These are phyloP conservation scores for Colletotrichum shisoi DNA, from an alignment of 2,329 filamentous ascomycete genomes.

Conservation along the genomic window DNA sequence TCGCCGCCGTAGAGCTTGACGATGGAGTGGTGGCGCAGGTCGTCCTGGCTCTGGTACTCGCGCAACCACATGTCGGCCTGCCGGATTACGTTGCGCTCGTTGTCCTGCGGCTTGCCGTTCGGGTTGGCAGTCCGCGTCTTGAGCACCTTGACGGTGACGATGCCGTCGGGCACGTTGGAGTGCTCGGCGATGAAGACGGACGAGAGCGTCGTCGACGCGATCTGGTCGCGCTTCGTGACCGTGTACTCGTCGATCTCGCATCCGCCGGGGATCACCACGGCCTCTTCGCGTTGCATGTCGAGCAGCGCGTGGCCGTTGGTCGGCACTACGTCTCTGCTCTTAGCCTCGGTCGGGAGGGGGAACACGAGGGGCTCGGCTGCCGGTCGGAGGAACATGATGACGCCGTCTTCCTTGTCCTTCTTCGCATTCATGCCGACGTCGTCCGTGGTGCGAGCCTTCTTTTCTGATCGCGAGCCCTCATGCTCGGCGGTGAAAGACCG, in stretches of 20 bases:
- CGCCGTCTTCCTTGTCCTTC: constrained; percentile 54
- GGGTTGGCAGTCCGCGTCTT: constrained; percentile 58
- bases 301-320: constrained; percentile 60
- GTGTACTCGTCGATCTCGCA: constrained; percentile 63
- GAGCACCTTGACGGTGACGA: constrained; percentile 68
- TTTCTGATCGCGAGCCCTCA: constrained; percentile 51
- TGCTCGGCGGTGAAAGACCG: constrained; percentile 58
- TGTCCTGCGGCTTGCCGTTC: constrained; percentile 57
- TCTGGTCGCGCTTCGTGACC: constrained; percentile 64
- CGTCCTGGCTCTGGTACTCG: constrained; percentile 64
- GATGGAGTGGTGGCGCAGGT: constrained; percentile 64
- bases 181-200: constrained; percentile 65
- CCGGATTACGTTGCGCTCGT: constrained; percentile 64
- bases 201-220: constrained; percentile 63
- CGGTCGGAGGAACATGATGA: constrained; percentile 63
- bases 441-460: constrained; percentile 54
- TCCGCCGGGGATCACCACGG: constrained; percentile 58
- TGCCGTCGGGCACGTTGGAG: constrained; percentile 60
- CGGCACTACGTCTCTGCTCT: constrained; percentile 57
- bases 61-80: constrained; percentile 68
- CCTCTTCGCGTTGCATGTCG: constrained; percentile 60
- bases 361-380: constrained; percentile 61
- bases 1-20: constrained; percentile 67
- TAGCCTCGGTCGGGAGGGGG: constrained; percentile 57
- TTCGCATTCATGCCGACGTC: constrained; percentile 42